These are phyloP conservation scores for Clavulina sp. DNA, from an alignment of 768 basidiomycete genomes.

Conservation along the genomic window DNA sequence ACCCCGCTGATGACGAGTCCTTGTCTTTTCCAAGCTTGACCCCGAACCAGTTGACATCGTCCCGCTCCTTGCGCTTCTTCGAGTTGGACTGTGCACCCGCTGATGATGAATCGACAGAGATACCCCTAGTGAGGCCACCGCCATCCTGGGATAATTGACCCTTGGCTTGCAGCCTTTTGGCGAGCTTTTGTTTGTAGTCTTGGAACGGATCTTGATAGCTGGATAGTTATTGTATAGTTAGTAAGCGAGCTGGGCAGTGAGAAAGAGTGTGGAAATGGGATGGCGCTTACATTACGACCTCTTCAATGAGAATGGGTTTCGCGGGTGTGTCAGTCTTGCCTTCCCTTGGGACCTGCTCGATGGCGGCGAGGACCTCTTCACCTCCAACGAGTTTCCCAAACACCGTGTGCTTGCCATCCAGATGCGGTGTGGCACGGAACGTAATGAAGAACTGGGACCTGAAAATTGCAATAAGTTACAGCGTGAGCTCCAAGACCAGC, in stretches of 20 bases:
- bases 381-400: constrained; percentile 96
- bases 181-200: constrained; percentile 69
- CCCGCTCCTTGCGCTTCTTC: constrained; percentile 20
- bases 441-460: constrained; percentile 92
- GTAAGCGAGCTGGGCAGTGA: not conserved
- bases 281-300: constrained; percentile 63
- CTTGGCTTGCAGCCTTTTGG: constrained; percentile 47
- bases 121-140: not conserved
- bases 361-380: constrained; percentile 67
- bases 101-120: not conserved
- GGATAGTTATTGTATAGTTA: constrained; percentile 4
- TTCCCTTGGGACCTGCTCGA: constrained; percentile 69
- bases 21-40: constrained; percentile 49
- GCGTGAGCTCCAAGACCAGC: constrained; percentile 2
- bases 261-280: not conserved
- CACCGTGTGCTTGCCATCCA: constrained; percentile 89
- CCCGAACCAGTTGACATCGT: constrained; percentile 76
- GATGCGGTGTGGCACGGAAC: constrained; percentile 63
- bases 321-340: constrained; percentile 74
- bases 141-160: constrained; percentile 21
- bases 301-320: constrained; percentile 70
- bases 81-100: constrained; percentile 18
- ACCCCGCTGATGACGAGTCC: constrained; percentile 15
- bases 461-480: not conserved
- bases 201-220: constrained; percentile 94